phyloP scores from a whole-genome alignment of 306 rosid species.

The Abrus precatorius region DNA sequence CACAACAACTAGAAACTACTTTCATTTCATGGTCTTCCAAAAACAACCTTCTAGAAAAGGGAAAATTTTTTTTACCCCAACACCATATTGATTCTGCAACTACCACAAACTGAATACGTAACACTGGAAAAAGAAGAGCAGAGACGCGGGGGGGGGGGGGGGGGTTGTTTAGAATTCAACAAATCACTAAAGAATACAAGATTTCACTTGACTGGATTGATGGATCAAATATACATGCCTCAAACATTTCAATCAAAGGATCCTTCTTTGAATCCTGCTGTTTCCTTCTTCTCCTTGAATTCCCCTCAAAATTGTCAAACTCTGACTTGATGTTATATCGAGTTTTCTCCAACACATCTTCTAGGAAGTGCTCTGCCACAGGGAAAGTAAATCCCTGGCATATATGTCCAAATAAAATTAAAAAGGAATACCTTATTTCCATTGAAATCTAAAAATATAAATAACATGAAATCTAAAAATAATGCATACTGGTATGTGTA shows the following conservation, averaged over 20 bases:
- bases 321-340: constrained; percentile 77
- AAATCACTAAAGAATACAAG: constrained; percentile 18
- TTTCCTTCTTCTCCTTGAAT: constrained; percentile 81
- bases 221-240: constrained; percentile 63
- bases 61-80: neutral
- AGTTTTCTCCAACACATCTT: constrained; percentile 91
- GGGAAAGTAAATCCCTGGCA: constrained; percentile 90
- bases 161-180: neutral
- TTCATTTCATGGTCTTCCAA: neutral
- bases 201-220: constrained; percentile 7
- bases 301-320: constrained; percentile 76
- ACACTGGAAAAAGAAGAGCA: neutral
- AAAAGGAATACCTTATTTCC: constrained; percentile 10
- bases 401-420: constrained; percentile 40
- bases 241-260: constrained; percentile 85
- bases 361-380: constrained; percentile 83
- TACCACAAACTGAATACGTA: constrained; percentile 15
- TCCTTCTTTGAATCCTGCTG: constrained; percentile 91
- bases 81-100: constrained; percentile 23
- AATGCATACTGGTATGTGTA: constrained; percentile 79
- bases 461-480: constrained; percentile 40
- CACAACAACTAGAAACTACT: constrained; percentile 10
- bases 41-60: neutral
- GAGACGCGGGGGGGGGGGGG: neutral
- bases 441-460: constrained; percentile 17